These are phyloP conservation scores for Leucosporidium scottii DNA, from an alignment of 768 basidiomycete species.

Conservation along the genomic window DNA sequence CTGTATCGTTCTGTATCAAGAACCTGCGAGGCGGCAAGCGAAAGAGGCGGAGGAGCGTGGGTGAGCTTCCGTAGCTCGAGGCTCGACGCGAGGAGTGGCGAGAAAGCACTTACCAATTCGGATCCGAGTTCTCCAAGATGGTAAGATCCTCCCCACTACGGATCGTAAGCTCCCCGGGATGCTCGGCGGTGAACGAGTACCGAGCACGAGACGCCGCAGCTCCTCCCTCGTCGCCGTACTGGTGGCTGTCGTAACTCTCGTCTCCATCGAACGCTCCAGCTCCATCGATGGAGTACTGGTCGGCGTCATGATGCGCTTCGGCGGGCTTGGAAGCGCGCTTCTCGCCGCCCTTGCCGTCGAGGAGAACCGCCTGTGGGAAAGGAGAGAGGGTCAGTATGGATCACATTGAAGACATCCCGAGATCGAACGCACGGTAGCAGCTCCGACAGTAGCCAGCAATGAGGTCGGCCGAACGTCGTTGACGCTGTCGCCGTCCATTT, in stretches of 20 bases:
- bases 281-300: slow-evolving; percentile 20
- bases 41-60: no score
- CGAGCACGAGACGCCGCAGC: slow-evolving; percentile 38
- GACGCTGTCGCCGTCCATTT: neutral
- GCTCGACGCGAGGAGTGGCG: no score
- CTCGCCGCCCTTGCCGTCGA: slow-evolving; percentile 29
- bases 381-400: neutral
- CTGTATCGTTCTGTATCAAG: no score
- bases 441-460: slow-evolving; percentile 68
- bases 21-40: no score
- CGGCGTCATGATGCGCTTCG: neutral
- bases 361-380: slow-evolving; percentile 18
- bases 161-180: slow-evolving; percentile 42
- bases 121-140: slow-evolving; percentile 34
- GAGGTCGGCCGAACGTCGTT: slow-evolving; percentile 60
- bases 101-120: slow-evolving; percentile 16
- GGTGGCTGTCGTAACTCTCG: slow-evolving; percentile 33
- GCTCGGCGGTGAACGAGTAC: slow-evolving; percentile 38
- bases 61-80: no score
- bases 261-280: slow-evolving; percentile 14
- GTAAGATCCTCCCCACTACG: slow-evolving; percentile 38
- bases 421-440: slow-evolving; percentile 32
- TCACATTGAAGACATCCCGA: no score
- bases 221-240: slow-evolving; percentile 28
- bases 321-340: slow-evolving; percentile 5